These are phyloP conservation scores for Paramarasmius palmivorus DNA, from an alignment of 1,284 basidiomycete species.

Conservation along the genomic window DNA sequence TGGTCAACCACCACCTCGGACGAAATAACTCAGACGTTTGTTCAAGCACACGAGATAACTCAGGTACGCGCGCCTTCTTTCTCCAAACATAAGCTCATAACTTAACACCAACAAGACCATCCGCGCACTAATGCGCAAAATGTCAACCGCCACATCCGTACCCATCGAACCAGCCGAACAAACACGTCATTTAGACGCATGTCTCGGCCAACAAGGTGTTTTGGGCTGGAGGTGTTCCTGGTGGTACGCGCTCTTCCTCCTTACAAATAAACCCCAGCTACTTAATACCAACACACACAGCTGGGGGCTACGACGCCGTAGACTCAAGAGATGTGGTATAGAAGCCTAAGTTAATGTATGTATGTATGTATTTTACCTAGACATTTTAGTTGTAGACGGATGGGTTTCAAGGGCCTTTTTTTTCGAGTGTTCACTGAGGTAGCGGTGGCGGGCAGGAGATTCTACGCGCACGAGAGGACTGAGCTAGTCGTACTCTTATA, in stretches of 20 bases:
- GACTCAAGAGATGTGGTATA: neutral
- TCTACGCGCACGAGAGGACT: no score
- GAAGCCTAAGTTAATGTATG: no score
- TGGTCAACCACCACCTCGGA: conserved; percentile 57
- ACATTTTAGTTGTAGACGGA: no score
- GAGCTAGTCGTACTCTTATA: no score
- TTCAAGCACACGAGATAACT: conserved; percentile 53
- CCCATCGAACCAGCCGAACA: conserved; percentile 94
- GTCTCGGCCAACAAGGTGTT: conserved; percentile 77
- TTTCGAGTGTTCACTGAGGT: no score
- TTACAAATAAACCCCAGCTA: neutral
- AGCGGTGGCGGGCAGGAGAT: no score
- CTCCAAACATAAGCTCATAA: no score
- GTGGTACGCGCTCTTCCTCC: conserved; percentile 57
- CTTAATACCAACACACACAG: conserved; percentile 44
- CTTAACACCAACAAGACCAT: no score
- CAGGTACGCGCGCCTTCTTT: no score
- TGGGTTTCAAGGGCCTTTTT: no score
- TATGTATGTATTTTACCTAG: no score
- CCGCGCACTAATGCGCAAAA: conserved; percentile 83
- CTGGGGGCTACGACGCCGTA: conserved; percentile 96
- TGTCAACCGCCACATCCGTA: conserved; percentile 81
- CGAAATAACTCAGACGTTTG: conserved; percentile 52
- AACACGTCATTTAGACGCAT: conserved; percentile 83
- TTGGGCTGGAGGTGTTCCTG: conserved; percentile 95